Percentiles rank a stretch among this genome's conserved stretches.
phyloP scores from a whole-genome alignment of 2,329 filamentous ascomycete species.

The Alternaria incomplexa region DNA sequence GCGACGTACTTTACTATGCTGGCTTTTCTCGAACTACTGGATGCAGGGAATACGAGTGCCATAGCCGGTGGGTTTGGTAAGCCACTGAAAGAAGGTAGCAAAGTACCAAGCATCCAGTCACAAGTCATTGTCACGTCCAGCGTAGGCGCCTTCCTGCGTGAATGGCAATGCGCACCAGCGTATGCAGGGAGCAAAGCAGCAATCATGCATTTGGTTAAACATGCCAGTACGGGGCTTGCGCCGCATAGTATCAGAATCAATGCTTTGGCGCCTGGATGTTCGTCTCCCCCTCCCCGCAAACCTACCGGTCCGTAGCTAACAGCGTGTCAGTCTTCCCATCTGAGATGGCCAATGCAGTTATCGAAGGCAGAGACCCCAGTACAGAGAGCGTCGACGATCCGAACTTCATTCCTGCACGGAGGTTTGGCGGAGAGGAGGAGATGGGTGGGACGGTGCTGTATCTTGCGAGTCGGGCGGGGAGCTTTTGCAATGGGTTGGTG shows the following conservation, averaged over 20 bases:
- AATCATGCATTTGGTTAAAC: slow-evolving; percentile 52
- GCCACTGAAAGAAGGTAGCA: neutral
- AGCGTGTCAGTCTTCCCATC: slow-evolving; percentile 15
- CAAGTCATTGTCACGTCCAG: neutral
- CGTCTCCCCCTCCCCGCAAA: neutral
- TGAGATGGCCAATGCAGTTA: slow-evolving; percentile 13
- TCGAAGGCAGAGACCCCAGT: neutral
- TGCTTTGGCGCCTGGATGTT: slow-evolving; percentile 54
- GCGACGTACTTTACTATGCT: slow-evolving; percentile 49
- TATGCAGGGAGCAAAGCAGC: neutral
- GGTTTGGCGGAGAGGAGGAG: slow-evolving; percentile 50
- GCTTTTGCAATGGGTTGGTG: slow-evolving; percentile 35
- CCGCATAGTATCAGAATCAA: slow-evolving; percentile 55
- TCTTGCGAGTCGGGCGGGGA: slow-evolving; percentile 50
- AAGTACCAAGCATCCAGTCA: neutral
- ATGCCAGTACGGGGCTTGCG: slow-evolving; percentile 50
- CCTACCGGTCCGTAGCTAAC: neutral
- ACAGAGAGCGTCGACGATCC: slow-evolving; percentile 6
- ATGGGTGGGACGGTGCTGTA: slow-evolving; percentile 54
- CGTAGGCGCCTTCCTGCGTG: neutral
- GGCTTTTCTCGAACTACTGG: slow-evolving; percentile 50
- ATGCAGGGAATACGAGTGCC: slow-evolving; percentile 42
- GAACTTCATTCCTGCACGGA: slow-evolving; percentile 24
- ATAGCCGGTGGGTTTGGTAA: neutral
- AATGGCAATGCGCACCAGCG: neutral